Evolutionary conservation across 805 yeast genomes (phyloP).

Genomic region (Yamadazyma takamatsuzukensis): DNA sequence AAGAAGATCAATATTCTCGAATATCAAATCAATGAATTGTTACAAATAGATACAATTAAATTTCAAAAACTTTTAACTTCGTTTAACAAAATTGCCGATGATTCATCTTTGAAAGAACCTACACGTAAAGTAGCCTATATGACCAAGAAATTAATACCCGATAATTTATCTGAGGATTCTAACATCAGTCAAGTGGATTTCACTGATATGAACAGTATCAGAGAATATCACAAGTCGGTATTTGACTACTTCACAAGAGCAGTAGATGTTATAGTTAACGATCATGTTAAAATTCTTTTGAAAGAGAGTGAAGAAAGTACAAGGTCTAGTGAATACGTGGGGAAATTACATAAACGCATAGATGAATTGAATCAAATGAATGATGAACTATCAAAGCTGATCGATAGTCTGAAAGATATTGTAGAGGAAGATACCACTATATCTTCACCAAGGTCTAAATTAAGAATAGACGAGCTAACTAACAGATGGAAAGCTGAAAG

Average conservation of each 20-base stretch:
- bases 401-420: slow-evolving; percentile 11
- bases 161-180: slow-evolving; percentile 7
- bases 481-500: slow-evolving; percentile 68
- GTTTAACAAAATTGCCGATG: slow-evolving; percentile 55
- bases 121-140: slow-evolving; percentile 40
- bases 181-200: slow-evolving; percentile 14
- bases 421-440: slow-evolving; percentile 6
- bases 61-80: slow-evolving; percentile 48
- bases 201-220: slow-evolving; percentile 18
- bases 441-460: slow-evolving; percentile 16
- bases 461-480: slow-evolving; percentile 59
- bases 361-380: slow-evolving; percentile 23
- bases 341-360: slow-evolving; percentile 21
- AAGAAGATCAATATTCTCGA: slow-evolving; percentile 29
- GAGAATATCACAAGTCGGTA: slow-evolving; percentile 42
- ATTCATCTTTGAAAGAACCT: slow-evolving; percentile 57
- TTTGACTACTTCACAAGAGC: slow-evolving; percentile 60
- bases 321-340: slow-evolving; percentile 19
- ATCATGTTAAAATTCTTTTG: slow-evolving; percentile 44
- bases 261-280: slow-evolving; percentile 52
- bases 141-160: slow-evolving; percentile 5
- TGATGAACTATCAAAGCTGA: slow-evolving; percentile 15
- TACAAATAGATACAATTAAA: slow-evolving; percentile 40
- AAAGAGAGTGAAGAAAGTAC: slow-evolving; percentile 27
- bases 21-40: slow-evolving; percentile 40